Evolutionary conservation across 805 yeast species (phyloP).

Genomic region (Lipomyces yamanashiensis): DNA sequence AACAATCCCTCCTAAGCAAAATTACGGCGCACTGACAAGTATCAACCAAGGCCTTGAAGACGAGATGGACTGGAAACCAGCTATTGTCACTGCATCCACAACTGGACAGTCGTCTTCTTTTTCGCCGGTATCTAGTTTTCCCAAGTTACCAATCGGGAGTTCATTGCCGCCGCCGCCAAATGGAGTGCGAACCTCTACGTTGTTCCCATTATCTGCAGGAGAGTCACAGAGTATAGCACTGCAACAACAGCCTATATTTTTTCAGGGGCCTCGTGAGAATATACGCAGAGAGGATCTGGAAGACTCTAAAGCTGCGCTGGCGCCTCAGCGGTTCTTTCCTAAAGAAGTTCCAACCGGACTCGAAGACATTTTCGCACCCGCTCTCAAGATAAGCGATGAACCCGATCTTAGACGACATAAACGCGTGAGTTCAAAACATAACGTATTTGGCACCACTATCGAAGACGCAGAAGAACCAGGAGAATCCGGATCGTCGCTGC

Average conservation of each 20-base stretch:
- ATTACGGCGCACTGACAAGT: not conserved
- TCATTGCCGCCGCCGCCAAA: conserved; percentile 26
- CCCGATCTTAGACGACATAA: not conserved
- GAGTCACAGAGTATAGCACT: not conserved
- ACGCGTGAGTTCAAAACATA: not conserved
- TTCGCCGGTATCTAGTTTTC: conserved; percentile 13
- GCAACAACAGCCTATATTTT: not conserved
- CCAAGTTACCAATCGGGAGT: conserved; percentile 17
- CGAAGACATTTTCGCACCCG: conserved; percentile 32
- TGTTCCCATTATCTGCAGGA: not conserved
- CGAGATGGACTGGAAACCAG: conserved; percentile 32
- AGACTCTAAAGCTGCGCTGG: not conserved
- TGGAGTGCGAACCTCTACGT: conserved; percentile 8
- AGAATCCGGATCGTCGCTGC: not conserved
- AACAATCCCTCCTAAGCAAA: not conserved
- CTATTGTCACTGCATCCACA: not conserved
- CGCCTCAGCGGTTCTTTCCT: conserved; percentile 32
- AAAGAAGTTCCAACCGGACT: conserved; percentile 31
- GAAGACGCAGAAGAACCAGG: not conserved
- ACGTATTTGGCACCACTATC: conserved; percentile 6
- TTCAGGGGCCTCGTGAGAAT: not conserved
- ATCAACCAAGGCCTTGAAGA: conserved; percentile 5
- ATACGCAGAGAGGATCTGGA: not conserved
- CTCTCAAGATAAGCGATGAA: conserved; percentile 20
- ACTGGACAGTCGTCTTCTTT: not conserved